These are phyloP conservation scores for Camelina laxa DNA, from an alignment of 345 rosid species.

Conservation along the genomic window DNA sequence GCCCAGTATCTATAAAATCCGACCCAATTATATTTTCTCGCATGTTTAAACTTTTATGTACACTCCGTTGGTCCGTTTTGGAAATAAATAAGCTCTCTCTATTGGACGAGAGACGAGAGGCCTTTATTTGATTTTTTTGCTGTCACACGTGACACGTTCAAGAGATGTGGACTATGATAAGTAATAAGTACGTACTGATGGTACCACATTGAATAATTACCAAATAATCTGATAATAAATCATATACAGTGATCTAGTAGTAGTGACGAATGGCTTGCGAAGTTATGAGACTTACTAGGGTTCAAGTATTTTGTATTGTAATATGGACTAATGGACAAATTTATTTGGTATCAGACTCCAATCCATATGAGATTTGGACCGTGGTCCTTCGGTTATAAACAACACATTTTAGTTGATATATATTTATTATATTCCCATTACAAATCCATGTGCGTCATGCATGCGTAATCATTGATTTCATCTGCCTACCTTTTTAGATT, in stretches of 20 bases:
- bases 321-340: too few relatives aligned
- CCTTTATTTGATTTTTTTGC: not conserved
- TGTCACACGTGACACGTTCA: not conserved
- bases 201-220: not conserved
- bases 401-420: not conserved
- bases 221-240: not conserved
- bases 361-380: not conserved
- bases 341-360: not conserved
- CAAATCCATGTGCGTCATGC: conserved; percentile 37
- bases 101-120: not conserved
- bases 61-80: not conserved
- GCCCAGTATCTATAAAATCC: not conserved
- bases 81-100: too few relatives aligned
- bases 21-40: conserved; percentile 1
- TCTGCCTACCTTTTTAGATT: conserved; percentile 13
- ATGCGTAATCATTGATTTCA: conserved; percentile 24
- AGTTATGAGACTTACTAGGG: too few relatives aligned
- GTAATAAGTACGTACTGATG: not conserved
- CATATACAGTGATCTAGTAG: too few relatives aligned
- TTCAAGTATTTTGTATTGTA: too few relatives aligned
- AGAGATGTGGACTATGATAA: not conserved
- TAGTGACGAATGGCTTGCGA: not conserved
- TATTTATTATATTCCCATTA: not conserved
- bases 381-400: not conserved
- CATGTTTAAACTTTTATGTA: not conserved